phyloP scores from a whole-genome alignment of 352 stramenopile genomes.

The Phytopythium chamaehyphon region DNA sequence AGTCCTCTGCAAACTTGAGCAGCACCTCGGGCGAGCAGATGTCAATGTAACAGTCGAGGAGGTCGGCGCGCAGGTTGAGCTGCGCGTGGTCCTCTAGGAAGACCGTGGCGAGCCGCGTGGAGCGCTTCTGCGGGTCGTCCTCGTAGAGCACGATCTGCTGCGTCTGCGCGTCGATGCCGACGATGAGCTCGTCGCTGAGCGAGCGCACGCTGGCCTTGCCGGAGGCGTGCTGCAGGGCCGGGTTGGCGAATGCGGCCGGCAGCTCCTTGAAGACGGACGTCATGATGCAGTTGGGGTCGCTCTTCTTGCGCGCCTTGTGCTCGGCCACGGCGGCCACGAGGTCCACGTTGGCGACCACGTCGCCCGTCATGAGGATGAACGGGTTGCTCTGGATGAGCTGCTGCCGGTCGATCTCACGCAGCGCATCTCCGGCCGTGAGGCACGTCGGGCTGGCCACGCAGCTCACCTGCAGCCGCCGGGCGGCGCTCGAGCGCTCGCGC shows the following conservation, averaged over 20 bases:
- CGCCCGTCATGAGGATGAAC: constrained; percentile 96
- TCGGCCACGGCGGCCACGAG: constrained; percentile 66
- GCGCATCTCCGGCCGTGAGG: constrained; percentile 90
- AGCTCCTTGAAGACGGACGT: constrained; percentile 93
- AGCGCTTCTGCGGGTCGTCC: constrained; percentile 46
- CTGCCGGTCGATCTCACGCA: constrained; percentile 95
- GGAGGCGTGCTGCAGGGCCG: constrained; percentile 2
- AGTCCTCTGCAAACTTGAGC: constrained; percentile 97
- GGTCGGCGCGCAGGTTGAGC: constrained; percentile 89
- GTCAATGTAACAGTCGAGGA: constrained; percentile 97
- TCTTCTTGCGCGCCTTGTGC: constrained; percentile 82
- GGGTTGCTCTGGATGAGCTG: constrained; percentile 95
- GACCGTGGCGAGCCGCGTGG: constrained; percentile 55
- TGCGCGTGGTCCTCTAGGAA: constrained; percentile 83
- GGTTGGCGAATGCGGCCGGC: constrained; percentile 45
- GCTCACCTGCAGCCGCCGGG: constrained; percentile 48
- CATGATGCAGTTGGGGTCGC: constrained; percentile 94
- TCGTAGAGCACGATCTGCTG: constrained; percentile 86
- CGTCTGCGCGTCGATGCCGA: constrained; percentile 72
- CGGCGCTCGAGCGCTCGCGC: constrained; percentile 43
- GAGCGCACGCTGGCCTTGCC: constrained; percentile 40
- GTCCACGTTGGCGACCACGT: constrained; percentile 97
- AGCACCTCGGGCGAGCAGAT: constrained; percentile 98
- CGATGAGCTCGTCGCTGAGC: constrained; percentile 76
- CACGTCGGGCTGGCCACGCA: constrained; percentile 80